Conservation (phyloP, 176 grass and related monocot species). For the Neostapfia colusana region DNA sequence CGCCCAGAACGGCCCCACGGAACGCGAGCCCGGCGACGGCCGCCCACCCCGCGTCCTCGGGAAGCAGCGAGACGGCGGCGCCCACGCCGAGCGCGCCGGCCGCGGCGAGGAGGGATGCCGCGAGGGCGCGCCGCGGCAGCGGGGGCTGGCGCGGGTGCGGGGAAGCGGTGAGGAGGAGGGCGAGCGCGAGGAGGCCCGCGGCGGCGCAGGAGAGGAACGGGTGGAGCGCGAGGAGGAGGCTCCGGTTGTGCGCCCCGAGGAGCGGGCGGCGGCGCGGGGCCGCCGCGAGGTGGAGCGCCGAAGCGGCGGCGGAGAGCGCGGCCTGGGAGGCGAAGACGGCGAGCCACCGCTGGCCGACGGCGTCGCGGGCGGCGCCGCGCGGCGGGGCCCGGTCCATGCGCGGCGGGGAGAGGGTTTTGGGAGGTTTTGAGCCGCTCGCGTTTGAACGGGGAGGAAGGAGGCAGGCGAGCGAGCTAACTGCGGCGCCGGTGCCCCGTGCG, state of each 20-base stretch:
- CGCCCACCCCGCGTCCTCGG: constrained; percentile 40
- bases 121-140: constrained; percentile 33
- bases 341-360: constrained; percentile 61
- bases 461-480: not conserved
- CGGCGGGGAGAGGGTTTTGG: constrained; percentile 39
- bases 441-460: constrained; percentile 3
- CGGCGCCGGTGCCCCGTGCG: not conserved
- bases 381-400: constrained; percentile 51
- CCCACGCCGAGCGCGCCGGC: constrained; percentile 41
- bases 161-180: constrained; percentile 48
- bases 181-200: constrained; percentile 62
- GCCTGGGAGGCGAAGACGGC: constrained; percentile 46
- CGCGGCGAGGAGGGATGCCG: constrained; percentile 37
- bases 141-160: constrained; percentile 47
- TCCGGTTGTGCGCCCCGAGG: constrained; percentile 34
- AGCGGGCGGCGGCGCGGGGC: constrained; percentile 36
- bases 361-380: constrained; percentile 41
- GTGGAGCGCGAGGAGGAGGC: constrained; percentile 47
- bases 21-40: constrained; percentile 45
- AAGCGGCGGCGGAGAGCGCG: constrained; percentile 39
- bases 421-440: constrained; percentile 44
- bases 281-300: constrained; percentile 34
- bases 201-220: constrained; percentile 51
- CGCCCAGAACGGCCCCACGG: constrained; percentile 49
- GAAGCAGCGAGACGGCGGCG: constrained; percentile 29